Conservation (phyloP, 202 grass and related monocot genomes). For the Cymbopogon flexuosus region DNA sequence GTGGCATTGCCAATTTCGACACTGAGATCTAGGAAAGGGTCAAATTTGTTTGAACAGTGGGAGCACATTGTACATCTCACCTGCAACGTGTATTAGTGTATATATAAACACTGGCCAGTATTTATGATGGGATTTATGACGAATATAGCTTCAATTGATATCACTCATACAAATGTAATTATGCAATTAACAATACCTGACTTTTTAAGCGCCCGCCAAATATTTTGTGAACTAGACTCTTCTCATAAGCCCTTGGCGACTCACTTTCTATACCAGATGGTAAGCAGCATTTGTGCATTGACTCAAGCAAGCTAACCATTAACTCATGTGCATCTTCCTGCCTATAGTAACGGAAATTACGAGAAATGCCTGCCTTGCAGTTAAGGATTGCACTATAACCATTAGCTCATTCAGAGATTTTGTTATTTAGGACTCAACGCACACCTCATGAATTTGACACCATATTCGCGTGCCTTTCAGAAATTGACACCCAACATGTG, state of each 20-base stretch:
- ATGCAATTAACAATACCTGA: conserved; percentile 55
- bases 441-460: neutral
- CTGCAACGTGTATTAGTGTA: conserved; percentile 31
- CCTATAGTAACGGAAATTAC: conserved; percentile 81
- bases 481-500: neutral
- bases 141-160: conserved; percentile 16
- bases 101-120: neutral
- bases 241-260: conserved; percentile 85
- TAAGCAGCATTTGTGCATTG: conserved; percentile 96
- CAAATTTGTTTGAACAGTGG: conserved; percentile 80
- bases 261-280: conserved; percentile 82
- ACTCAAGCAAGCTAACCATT: conserved; percentile 97
- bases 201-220: conserved; percentile 88
- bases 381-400: conserved; percentile 38
- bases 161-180: neutral
- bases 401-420: neutral
- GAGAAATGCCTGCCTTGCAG: conserved; percentile 64
- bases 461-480: neutral
- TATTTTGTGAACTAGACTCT: conserved; percentile 93
- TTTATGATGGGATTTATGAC: neutral
- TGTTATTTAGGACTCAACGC: neutral
- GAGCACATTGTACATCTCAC: conserved; percentile 82
- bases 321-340: conserved; percentile 98
- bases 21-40: conserved; percentile 95
- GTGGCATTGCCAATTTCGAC: conserved; percentile 87